A percentile compares a stretch with the other conserved stretches of the same genome.
phyloP scores from a whole-genome alignment of 345 rosid genomes.

The Dipteronia dyeriana region DNA sequence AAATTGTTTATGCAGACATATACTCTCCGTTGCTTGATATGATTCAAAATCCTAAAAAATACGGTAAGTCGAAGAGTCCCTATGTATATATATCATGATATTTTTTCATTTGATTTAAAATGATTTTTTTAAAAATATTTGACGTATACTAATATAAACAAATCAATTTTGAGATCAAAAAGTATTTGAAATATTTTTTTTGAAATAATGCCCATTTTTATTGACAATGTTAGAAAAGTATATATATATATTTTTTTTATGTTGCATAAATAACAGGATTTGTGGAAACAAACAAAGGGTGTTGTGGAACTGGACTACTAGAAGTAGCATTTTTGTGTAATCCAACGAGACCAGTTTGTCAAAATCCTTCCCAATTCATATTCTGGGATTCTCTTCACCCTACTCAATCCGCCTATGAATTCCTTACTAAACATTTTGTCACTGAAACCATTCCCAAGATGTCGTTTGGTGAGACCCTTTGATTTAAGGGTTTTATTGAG shows the following conservation, averaged over 20 bases:
- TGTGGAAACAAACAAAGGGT: constrained; percentile 44
- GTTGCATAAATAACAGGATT: constrained; percentile 36
- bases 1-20: constrained; percentile 43
- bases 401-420: constrained; percentile 36
- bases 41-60: constrained; percentile 42
- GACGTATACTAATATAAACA: too few relatives aligned
- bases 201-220: too few relatives aligned
- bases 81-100: too few relatives aligned
- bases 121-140: too few relatives aligned
- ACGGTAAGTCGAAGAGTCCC: constrained; percentile 36
- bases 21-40: too few relatives aligned
- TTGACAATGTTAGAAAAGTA: too few relatives aligned
- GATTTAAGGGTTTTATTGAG: too few relatives aligned
- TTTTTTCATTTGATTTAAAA: too few relatives aligned
- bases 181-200: too few relatives aligned
- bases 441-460: constrained; percentile 16
- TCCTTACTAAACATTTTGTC: constrained; percentile 15
- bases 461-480: too few relatives aligned
- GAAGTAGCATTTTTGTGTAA: constrained; percentile 43
- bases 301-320: constrained; percentile 50
- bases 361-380: constrained; percentile 32
- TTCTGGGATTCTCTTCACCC: constrained; percentile 59
- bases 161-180: too few relatives aligned
- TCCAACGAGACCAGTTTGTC: constrained; percentile 28
- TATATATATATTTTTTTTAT: too few relatives aligned